phyloP scores from a whole-genome alignment of 306 rosid genomes.

The Ziziphus jujuba region DNA sequence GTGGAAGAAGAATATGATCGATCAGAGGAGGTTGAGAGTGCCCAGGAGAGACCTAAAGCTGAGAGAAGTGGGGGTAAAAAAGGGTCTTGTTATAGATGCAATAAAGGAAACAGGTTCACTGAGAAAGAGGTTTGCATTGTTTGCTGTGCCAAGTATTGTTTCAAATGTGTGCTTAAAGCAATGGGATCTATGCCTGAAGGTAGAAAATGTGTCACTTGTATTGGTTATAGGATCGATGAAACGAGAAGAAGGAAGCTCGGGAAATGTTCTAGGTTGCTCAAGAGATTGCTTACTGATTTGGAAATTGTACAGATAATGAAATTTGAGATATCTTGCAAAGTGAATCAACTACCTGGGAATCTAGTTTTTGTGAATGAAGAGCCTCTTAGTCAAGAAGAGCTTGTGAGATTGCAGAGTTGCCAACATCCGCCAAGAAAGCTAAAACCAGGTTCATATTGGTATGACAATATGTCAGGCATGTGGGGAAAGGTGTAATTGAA shows the following conservation, averaged over 20 bases:
- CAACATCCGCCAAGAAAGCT: conserved; percentile 61
- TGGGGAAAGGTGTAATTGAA: conserved; percentile 77
- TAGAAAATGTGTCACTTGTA: conserved; percentile 72
- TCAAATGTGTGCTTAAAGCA: conserved; percentile 55
- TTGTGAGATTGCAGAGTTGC: conserved; percentile 41
- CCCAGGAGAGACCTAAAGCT: conserved; percentile 37
- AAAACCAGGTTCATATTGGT: conserved; percentile 76
- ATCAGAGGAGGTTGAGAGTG: conserved; percentile 31
- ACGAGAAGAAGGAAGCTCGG: conserved; percentile 47
- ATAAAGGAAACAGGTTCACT: conserved; percentile 51
- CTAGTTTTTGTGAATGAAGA: conserved; percentile 49
- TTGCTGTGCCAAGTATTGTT: conserved; percentile 75
- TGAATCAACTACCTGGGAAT: conserved; percentile 55
- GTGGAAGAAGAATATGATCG: conserved; percentile 28
- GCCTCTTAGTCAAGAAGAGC: conserved; percentile 48
- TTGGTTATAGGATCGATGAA: conserved; percentile 58
- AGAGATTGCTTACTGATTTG: conserved; percentile 38
- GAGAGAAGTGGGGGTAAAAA: conserved; percentile 58
- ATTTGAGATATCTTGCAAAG: conserved; percentile 45
- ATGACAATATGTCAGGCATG: conserved; percentile 70
- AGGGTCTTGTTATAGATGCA: conserved; percentile 69
- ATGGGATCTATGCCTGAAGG: conserved; percentile 95
- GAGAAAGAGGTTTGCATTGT: conserved; percentile 73
- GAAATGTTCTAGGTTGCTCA: conserved; percentile 55
- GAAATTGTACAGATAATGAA: conserved; percentile 45